Conservation (phyloP, 2,329 filamentous ascomycete species). For the Peltaster fructicola region DNA sequence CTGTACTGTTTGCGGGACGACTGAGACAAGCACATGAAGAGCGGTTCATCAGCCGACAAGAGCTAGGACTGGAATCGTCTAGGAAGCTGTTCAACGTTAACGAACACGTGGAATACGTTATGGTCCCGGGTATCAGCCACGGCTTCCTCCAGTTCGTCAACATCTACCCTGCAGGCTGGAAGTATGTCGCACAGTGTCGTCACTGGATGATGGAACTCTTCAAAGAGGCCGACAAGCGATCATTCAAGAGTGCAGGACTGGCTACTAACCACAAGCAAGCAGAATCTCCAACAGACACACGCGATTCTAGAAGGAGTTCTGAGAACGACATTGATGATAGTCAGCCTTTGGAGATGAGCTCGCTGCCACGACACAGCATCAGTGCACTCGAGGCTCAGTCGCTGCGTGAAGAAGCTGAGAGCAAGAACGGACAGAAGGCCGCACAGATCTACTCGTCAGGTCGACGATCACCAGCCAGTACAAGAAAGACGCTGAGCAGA, state of each 20-base stretch:
- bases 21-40: conserved; percentile 60
- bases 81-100: conserved; percentile 44
- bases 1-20: conserved; percentile 82
- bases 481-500: too few relatives aligned
- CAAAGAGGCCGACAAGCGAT: conserved; percentile 26
- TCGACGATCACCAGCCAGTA: too few relatives aligned
- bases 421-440: too few relatives aligned
- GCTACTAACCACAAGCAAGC: conserved; percentile 9
- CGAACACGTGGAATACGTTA: conserved; percentile 49
- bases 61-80: conserved; percentile 35
- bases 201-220: conserved; percentile 73
- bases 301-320: conserved; percentile 35
- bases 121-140: conserved; percentile 80
- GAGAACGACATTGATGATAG: conserved; percentile 82
- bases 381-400: conserved; percentile 3
- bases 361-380: conserved; percentile 2
- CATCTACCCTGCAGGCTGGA: conserved; percentile 80
- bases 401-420: too few relatives aligned
- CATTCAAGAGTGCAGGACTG: conserved; percentile 6
- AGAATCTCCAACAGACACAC: conserved; percentile 2
- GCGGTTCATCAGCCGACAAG: conserved; percentile 36
- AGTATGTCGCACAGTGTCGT: conserved; percentile 61
- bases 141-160: conserved; percentile 85
- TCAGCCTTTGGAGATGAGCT: conserved; percentile 55
- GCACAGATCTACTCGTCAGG: too few relatives aligned